phyloP scores from a whole-genome alignment of 2,329 filamentous ascomycete species.

The Aspergillus arachidicola region DNA sequence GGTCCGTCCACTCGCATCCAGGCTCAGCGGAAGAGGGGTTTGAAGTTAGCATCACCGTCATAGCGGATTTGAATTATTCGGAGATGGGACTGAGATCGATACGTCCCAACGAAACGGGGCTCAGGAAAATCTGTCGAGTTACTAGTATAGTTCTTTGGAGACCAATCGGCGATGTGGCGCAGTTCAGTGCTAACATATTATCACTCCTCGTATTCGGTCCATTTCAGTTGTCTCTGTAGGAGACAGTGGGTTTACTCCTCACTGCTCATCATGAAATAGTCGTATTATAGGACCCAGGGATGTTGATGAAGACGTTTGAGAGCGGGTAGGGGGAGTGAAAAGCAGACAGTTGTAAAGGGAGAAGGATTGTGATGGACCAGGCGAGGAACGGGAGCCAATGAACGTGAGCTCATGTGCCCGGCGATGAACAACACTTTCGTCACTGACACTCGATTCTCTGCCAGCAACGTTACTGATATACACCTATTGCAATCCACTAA shows the following conservation, averaged over 20 bases:
- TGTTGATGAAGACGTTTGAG: not conserved
- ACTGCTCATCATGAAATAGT: not conserved
- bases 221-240: not conserved
- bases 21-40: conserved; percentile 2
- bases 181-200: not conserved
- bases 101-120: not conserved
- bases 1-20: conserved; percentile 4
- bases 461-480: not conserved
- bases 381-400: not conserved
- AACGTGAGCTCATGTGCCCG: not conserved
- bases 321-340: not conserved
- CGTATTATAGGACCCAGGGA: not conserved
- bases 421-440: not conserved
- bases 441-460: not conserved
- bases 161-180: conserved; percentile 5
- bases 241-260: not conserved
- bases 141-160: not conserved
- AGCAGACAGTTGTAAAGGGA: not conserved
- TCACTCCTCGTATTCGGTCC: not conserved
- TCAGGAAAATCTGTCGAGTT: not conserved
- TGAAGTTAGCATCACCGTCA: not conserved
- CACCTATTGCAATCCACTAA: not conserved
- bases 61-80: not conserved
- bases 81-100: not conserved
- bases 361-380: not conserved